Evolutionary conservation across 202 grass and related monocot species (phyloP), one percentile per base, ranked within the genome.

Genomic region (Zoysia matrella): DNA sequence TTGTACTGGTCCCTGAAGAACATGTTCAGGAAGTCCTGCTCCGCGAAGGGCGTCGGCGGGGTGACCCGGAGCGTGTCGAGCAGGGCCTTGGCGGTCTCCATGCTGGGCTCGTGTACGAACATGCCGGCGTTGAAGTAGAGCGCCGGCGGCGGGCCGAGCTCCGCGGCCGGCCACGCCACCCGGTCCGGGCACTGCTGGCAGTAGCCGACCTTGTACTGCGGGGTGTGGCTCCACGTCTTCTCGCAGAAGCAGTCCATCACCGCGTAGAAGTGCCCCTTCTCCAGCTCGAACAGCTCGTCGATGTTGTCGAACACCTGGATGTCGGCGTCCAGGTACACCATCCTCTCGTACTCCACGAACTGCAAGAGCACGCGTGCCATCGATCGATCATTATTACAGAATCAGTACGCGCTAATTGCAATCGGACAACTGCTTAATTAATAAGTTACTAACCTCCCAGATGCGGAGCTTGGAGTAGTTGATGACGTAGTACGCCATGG

Each of bases 401-500:
- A 36, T 36, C 30, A 36, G 30, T 36, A 36, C 30, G 30, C 30
- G 30, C 30, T 36, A 36, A 36, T 36, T 36, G 30, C 30, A 36
- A 36, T 36, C 30, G 30, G 30, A 36, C 30, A 36, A 36, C 30
- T 36, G 30, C 30, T 36, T 36, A 36, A 36, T 36, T 36, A 36
- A 36, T 36, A 36, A 36, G 30, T 36, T 36, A 36, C 30, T 36
- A 36, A 92, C 94, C 92, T 94, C 90, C 95, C 95, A 98, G 65
- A 98, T 98, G 8, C 95, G 76, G 30, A 36, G 30, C 30, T 36
- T 36, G 30, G 30, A 36, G 30, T 36, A 36, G 30, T 36, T 36
- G 30, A 98, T 94, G 47, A 98, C 92, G 79, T 94, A 98, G 77
- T 95, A 94, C 0, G 95, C 88, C 95, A 94, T 94, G 79, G 95